These are phyloP conservation scores for Phyllosticta capitalensis DNA, from an alignment of 2,329 filamentous ascomycete genomes.

Conservation along the genomic window DNA sequence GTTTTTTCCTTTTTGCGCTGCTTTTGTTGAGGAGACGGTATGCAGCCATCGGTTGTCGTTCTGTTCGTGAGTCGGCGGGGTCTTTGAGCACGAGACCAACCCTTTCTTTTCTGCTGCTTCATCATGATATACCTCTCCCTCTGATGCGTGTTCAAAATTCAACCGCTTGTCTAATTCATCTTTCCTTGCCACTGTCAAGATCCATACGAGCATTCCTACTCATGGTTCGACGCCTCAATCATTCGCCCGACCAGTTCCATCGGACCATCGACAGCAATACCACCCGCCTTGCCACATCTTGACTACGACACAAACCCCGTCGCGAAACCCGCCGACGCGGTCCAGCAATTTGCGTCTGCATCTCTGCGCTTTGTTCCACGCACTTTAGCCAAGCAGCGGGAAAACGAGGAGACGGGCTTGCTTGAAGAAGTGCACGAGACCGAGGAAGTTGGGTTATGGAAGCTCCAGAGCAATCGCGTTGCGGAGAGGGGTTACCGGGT, in stretches of 20 bases:
- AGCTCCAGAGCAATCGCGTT: slow-evolving; percentile 24
- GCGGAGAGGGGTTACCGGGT: slow-evolving; percentile 5
- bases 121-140: no score
- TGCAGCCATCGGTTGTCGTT: no score
- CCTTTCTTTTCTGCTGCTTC: neutral
- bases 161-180: neutral
- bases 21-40: no score
- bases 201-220: slow-evolving; percentile 20
- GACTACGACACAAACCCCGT: neutral
- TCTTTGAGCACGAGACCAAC: no score
- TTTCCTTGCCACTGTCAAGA: neutral
- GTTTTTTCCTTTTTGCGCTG: neutral
- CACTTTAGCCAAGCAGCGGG: neutral
- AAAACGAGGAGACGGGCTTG: slow-evolving; percentile 17
- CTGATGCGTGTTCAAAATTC: no score
- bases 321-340: neutral
- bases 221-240: slow-evolving; percentile 26
- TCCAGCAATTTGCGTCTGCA: slow-evolving; percentile 1
- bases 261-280: neutral
- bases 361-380: slow-evolving; percentile 14
- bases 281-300: neutral
- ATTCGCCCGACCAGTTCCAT: slow-evolving; percentile 19
- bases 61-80: no score
- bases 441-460: slow-evolving; percentile 15
- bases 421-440: slow-evolving; percentile 1